Evolutionary conservation across 1,284 basidiomycete genomes (phyloP).

Genomic region (Cronartium quercuum): DNA sequence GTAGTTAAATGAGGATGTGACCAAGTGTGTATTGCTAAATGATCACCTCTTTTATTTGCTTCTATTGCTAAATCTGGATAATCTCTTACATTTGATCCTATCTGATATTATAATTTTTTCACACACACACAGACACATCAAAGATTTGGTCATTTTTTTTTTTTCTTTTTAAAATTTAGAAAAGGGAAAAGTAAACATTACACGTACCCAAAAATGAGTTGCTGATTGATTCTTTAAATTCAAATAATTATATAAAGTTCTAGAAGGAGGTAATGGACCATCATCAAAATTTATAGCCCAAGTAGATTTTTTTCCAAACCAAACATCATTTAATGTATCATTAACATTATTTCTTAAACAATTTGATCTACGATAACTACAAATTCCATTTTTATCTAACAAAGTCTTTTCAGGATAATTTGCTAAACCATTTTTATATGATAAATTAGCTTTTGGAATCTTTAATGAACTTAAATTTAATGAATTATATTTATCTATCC

Average conservation of each 20-base stretch:
- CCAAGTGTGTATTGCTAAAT: conserved; percentile 54
- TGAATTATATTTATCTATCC: conserved; percentile 28
- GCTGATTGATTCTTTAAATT: neutral
- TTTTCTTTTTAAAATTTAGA: too few species aligned
- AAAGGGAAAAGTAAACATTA: neutral
- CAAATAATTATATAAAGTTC: conserved; percentile 8
- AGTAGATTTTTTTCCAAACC: conserved; percentile 15
- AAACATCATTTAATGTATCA: conserved; percentile 26
- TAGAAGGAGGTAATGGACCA: conserved; percentile 23
- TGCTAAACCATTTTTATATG: conserved; percentile 6
- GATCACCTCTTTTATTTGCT: conserved; percentile 39
- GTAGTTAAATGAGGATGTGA: conserved; percentile 70
- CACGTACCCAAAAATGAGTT: conserved; percentile 29
- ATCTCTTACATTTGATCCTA: conserved; percentile 23
- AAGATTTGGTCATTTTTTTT: too few species aligned
- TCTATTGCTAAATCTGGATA: conserved; percentile 16
- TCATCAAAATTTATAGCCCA: conserved; percentile 37
- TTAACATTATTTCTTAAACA: conserved; percentile 8
- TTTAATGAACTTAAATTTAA: conserved; percentile 2
- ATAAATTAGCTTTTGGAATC: conserved; percentile 10
- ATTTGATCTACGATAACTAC: conserved; percentile 28
- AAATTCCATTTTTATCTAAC: conserved; percentile 14
- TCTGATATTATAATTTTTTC: neutral
- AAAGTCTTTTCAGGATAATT: conserved; percentile 9
- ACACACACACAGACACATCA: neutral